A percentile compares a stretch with the other conserved stretches of the same genome.
Conservation (phyloP, 805 yeast species). For the Candida sphagnicola region DNA sequence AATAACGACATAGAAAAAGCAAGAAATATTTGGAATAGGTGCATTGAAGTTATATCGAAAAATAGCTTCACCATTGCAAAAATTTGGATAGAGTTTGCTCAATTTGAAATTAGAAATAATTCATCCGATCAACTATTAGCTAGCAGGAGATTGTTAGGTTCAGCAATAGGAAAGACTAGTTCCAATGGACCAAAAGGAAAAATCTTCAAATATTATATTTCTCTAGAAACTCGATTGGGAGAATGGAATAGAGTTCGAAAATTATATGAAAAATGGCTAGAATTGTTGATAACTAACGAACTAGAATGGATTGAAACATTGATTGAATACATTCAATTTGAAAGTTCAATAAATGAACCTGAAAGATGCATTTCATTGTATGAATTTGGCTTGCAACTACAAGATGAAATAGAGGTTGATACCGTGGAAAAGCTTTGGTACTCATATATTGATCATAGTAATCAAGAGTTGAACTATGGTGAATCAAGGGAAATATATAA, state of each 20-base stretch:
- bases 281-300: slow-evolving; percentile 18
- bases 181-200: slow-evolving; percentile 49
- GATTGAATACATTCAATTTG: slow-evolving; percentile 66
- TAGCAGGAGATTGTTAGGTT: slow-evolving; percentile 71
- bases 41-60: slow-evolving; percentile 54
- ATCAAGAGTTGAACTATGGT: slow-evolving; percentile 55
- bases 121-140: slow-evolving; percentile 23
- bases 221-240: slow-evolving; percentile 60
- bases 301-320: slow-evolving; percentile 37
- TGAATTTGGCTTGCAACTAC: slow-evolving; percentile 43
- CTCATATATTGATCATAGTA: slow-evolving; percentile 52
- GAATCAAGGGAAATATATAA: slow-evolving; percentile 52
- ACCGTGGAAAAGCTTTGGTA: slow-evolving; percentile 19
- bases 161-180: slow-evolving; percentile 54
- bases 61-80: slow-evolving; percentile 61
- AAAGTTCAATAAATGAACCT: slow-evolving; percentile 60
- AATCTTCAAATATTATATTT: slow-evolving; percentile 61
- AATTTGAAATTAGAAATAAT: slow-evolving; percentile 68
- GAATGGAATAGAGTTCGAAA: slow-evolving; percentile 80
- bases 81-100: slow-evolving; percentile 67
- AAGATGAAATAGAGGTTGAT: slow-evolving; percentile 24
- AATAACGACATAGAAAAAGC: slow-evolving; percentile 41
- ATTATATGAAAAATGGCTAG: slow-evolving; percentile 66
- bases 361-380: slow-evolving; percentile 65
- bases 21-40: slow-evolving; percentile 46